These are phyloP conservation scores for Paraphaeosphaeria minitans DNA, from an alignment of 2,329 filamentous ascomycete species.

Conservation along the genomic window DNA sequence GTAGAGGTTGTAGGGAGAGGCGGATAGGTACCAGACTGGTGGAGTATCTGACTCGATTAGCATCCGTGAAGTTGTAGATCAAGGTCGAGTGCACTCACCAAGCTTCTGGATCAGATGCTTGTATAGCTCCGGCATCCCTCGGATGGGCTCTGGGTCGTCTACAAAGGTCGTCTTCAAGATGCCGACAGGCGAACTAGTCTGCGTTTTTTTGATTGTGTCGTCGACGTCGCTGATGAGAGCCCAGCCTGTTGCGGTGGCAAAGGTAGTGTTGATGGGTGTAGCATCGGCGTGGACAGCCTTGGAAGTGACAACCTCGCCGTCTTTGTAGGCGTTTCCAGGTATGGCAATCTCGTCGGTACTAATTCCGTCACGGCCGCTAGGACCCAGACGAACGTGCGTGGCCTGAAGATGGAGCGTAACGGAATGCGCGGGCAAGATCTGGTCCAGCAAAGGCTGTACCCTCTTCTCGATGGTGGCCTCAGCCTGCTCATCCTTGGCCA, in stretches of 20 bases:
- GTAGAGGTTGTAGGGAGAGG: constrained; percentile 93
- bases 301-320: constrained; percentile 38
- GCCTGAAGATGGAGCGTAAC: constrained; percentile 67
- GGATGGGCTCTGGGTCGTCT: constrained; percentile 70
- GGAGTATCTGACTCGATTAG: constrained; percentile 53
- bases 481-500: constrained; percentile 59
- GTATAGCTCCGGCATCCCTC: constrained; percentile 87
- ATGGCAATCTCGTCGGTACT: constrained; percentile 64
- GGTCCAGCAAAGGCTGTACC: constrained; percentile 78
- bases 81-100: background rate
- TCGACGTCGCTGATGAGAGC: constrained; percentile 87
- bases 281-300: constrained; percentile 43
- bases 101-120: constrained; percentile 62
- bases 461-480: constrained; percentile 67
- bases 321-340: constrained; percentile 50
- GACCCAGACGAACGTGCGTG: constrained; percentile 59
- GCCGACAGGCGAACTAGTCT: constrained; percentile 78
- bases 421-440: constrained; percentile 71
- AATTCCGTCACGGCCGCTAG: constrained; percentile 74
- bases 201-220: constrained; percentile 92
- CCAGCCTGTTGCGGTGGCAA: constrained; percentile 80
- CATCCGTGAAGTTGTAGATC: background rate
- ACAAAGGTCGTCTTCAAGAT: constrained; percentile 86
- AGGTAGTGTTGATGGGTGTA: constrained; percentile 71
- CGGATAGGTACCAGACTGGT: constrained; percentile 91